Base-by-base conservation (phyloP, 352 stramenopile species). In the Phytophthora sp. region DNA sequence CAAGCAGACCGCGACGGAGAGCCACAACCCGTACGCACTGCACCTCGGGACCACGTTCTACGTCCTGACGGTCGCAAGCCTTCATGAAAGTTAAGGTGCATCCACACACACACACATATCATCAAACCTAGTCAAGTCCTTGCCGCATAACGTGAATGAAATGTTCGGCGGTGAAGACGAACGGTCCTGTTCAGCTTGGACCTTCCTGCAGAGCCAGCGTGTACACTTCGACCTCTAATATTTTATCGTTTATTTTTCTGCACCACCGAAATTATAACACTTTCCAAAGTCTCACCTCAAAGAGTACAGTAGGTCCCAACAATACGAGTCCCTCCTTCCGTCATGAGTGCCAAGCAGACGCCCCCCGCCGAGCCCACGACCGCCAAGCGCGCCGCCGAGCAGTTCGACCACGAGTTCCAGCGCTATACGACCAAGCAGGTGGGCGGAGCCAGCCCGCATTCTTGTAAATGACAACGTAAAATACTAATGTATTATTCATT, bases 331-430 rank as follows among this genome's bases (percentile, higher is more conserved):
- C 63, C 55, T 44, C 39, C 23, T 6, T 30, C 33, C n/a, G 6
- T 4, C 38, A 78, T 78, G 70, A 67, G 62, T 50, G 30, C 61
- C 45, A 54, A 57, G 23, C 24, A 57, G 58, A 61, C 51, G 51
- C 30, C 46, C 27, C 60, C 63, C 20, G 47, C 36, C 9, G 68
- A 72, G 50, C 49, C 69, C 5, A 73, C 51, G 50, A 73, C 66
- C 23, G 66, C 61, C 53, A 79, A 82, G 66, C 61, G 60, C 36
- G 75, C 82, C 1, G 79, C 80, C 20, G 84, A 94, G 35, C 84
- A 94, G 69, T 95, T 93, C 63, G 88, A 95, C 66, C 75, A 85
- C 16, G 88, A 95, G 71, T 95, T 95, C 67, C 83, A 90, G 67
- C 82, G 83, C 49, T 95, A 95, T 69, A 93, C 86, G 51, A 93